Evolutionary conservation across 2,329 filamentous ascomycete genomes (phyloP).

Genomic region (Neofusicoccum kwambonambiense): DNA sequence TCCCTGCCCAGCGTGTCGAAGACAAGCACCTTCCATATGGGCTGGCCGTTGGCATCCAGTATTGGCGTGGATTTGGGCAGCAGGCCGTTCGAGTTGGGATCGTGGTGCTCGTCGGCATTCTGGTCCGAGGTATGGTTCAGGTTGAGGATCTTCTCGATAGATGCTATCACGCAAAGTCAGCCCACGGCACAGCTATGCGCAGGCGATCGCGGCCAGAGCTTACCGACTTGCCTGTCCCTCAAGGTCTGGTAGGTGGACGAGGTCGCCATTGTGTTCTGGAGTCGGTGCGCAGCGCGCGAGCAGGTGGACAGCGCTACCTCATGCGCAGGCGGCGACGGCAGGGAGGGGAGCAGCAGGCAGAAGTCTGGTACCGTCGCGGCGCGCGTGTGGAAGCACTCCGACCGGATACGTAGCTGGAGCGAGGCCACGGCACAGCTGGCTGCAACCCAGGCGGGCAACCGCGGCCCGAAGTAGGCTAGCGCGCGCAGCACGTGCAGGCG

Average conservation of each 20-base stretch:
- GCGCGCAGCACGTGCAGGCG: conserved; percentile 7
- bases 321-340: conserved; percentile 14
- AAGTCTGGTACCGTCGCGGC: background rate
- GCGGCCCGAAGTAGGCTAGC: conserved; percentile 4
- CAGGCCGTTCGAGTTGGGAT: conserved; percentile 61
- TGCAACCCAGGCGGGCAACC: background rate
- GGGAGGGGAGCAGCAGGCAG: background rate
- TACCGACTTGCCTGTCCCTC: conserved; percentile 71
- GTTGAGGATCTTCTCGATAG: conserved; percentile 93
- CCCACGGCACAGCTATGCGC: background rate
- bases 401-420: background rate
- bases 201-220: conserved; percentile 30
- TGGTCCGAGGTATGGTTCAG: conserved; percentile 69
- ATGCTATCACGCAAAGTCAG: conserved; percentile 55
- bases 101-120: conserved; percentile 58
- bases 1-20: conserved; percentile 91
- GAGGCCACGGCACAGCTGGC: conserved; percentile 17
- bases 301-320: conserved; percentile 19
- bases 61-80: conserved; percentile 73
- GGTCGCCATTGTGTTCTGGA: conserved; percentile 48
- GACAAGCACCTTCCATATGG: conserved; percentile 96
- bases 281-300: conserved; percentile 28
- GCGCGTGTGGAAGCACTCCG: conserved; percentile 3
- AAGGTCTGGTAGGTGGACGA: conserved; percentile 54
- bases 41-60: conserved; percentile 81